Base-by-base conservation (phyloP, 305 asterid genomes). In the Fraxinus albicans region DNA sequence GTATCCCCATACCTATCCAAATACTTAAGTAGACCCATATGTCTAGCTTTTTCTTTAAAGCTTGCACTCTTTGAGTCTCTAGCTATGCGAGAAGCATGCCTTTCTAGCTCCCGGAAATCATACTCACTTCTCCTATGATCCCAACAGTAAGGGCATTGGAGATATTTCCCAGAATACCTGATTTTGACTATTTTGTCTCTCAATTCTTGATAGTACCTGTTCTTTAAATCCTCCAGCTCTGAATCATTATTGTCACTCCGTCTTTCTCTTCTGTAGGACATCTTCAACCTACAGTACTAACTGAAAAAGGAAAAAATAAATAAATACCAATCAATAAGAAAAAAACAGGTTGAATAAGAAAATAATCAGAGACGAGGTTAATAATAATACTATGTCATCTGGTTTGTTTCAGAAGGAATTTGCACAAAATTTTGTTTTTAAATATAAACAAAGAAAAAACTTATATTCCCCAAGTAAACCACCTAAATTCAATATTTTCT, bases 71-170 rank as follows among this genome's bases (percentile, higher is more conserved):
- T 92, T 69, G 96, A 92, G 53, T 92, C 93, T 78, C 76, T 83
- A 78, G 89, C 90, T 77, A 95, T 90, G 82, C 96, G 92, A 83
- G 89, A 89, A 70, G 98, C 86, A 84, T 95, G 98, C 60, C 90
- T 83, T 82, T 85, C 88, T 81, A 95, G 92, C 85, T 91, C 98
- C 17, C 53, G 67, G 77, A 87, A 25, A 44, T 80, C 83, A 85
- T 95, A 93, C 38, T 93, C 95, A 78, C 75, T 83, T 81, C 88
- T 87, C 82, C 83, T 76, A 36, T 40, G 65, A 86, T 89, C 85
- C 76, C 21, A 83, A 80, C 98, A 94, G 74, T 85, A 92, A 17
- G 97, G 97, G 87, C 98, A 94, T 10, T 50, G 33, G 25, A 88
- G 84, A 77, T 90, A 83, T 79, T 83, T 88, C 73, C 94, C 93